Conservation (phyloP, 306 rosid genomes). For the Quercus rubra region DNA sequence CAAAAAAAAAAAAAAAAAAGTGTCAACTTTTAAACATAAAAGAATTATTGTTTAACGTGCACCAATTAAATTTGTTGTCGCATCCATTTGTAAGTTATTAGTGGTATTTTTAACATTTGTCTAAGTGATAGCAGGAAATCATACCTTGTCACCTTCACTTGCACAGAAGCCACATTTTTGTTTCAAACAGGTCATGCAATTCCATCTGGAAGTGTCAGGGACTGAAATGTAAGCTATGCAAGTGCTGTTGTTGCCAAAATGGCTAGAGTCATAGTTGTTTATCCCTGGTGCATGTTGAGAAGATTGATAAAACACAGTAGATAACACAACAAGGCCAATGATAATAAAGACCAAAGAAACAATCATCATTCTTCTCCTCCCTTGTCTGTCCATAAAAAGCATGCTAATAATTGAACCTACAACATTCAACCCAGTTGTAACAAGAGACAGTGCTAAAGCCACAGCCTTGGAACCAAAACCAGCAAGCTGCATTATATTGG, state of each 20-base stretch:
- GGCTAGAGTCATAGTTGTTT: constrained; percentile 38
- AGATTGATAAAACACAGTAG: constrained; percentile 51
- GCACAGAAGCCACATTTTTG: constrained; percentile 63
- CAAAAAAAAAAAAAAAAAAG: too few relatives aligned
- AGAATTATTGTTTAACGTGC: too few relatives aligned
- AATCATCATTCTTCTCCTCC: constrained; percentile 68
- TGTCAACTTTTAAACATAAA: too few relatives aligned
- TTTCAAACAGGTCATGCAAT: constrained; percentile 73
- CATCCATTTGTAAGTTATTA: too few relatives aligned
- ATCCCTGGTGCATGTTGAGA: constrained; percentile 54
- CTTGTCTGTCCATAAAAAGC: constrained; percentile 56
- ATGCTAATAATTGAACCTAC: constrained; percentile 67
- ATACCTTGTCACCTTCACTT: constrained; percentile 33
- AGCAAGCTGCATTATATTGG: constrained; percentile 79
- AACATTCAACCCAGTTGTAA: constrained; percentile 71
- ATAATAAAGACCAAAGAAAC: constrained; percentile 63
- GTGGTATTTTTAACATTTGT: too few relatives aligned
- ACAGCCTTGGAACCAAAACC: constrained; percentile 76
- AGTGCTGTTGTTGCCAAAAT: constrained; percentile 58
- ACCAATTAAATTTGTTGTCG: too few relatives aligned
- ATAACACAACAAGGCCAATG: constrained; percentile 45
- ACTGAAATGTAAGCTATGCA: constrained; percentile 48
- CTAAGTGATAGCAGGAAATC: not conserved
- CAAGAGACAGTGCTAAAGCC: constrained; percentile 76
- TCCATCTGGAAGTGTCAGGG: constrained; percentile 52